Evolutionary conservation across 1,284 basidiomycete genomes (phyloP).

Genomic region (Pseudozyma pruni): DNA sequence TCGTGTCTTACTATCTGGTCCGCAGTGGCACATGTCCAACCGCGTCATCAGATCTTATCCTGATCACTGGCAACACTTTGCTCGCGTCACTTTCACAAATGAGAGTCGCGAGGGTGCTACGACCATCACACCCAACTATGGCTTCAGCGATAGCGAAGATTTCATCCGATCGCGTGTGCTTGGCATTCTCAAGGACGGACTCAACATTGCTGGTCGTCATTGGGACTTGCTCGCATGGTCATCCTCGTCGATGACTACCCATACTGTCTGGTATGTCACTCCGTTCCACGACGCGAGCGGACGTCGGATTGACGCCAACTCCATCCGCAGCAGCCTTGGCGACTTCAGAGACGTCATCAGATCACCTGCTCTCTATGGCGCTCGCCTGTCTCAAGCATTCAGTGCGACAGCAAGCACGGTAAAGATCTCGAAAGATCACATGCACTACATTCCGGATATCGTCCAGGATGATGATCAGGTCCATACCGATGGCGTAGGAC

Average conservation of each 20-base stretch:
- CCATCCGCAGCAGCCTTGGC: constrained; percentile 28
- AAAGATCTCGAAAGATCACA: background rate
- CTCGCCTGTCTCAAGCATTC: constrained; percentile 41
- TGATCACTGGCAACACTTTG: constrained; percentile 36
- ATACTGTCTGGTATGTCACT: constrained; percentile 31
- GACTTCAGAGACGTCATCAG: constrained; percentile 29
- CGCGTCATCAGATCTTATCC: constrained; percentile 25
- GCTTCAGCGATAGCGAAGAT: constrained; percentile 12
- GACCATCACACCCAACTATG: constrained; percentile 23
- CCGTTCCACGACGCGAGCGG: constrained; percentile 20
- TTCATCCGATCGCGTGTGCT: constrained; percentile 26
- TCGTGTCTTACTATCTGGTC: constrained; percentile 20
- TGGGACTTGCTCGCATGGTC: constrained; percentile 40
- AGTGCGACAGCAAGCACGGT: constrained; percentile 38
- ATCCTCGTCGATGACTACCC: constrained; percentile 33
- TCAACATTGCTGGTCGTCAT: constrained; percentile 24
- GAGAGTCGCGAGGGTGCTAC: constrained; percentile 32
- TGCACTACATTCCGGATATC: background rate
- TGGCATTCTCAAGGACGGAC: constrained; percentile 17
- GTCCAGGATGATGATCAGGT: background rate
- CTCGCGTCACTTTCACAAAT: constrained; percentile 26
- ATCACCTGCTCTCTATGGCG: constrained; percentile 28
- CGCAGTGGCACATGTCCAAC: constrained; percentile 40
- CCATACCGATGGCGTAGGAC: constrained; percentile 33
- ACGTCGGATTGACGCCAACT: constrained; percentile 14